Evolutionary conservation across 108 stramenopile genomes (phyloP).

Genomic region (Nannochloropsis granulata): DNA sequence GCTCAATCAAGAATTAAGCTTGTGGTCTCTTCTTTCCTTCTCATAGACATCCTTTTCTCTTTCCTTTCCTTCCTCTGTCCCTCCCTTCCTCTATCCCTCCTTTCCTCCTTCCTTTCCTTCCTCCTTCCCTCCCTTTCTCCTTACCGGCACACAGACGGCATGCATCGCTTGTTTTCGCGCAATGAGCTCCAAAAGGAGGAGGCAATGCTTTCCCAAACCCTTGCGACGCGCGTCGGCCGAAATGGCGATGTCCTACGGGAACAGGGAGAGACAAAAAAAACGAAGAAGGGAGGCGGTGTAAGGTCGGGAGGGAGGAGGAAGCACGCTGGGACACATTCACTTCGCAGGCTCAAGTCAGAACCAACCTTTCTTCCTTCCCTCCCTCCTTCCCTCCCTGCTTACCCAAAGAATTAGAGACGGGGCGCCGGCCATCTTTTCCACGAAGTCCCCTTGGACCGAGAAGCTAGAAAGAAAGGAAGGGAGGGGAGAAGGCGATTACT

Average conservation of each 20-base stretch:
- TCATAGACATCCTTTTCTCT: too few species aligned
- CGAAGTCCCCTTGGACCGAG: constrained; percentile 21
- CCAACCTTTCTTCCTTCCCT: not conserved
- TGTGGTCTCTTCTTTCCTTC: not conserved
- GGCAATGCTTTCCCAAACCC: constrained; percentile 10
- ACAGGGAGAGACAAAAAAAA: not conserved
- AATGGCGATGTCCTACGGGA: not conserved
- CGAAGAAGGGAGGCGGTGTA: too few species aligned
- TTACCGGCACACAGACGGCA: not conserved
- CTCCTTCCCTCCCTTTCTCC: not conserved
- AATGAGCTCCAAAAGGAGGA: constrained; percentile 12
- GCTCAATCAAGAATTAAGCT: too few species aligned
- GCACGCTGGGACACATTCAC: too few species aligned
- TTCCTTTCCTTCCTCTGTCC: not conserved
- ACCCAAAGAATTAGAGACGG: not conserved
- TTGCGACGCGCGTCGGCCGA: not conserved
- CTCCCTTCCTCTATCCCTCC: not conserved
- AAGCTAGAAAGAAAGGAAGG: constrained; percentile 3
- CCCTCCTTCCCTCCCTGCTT: not conserved
- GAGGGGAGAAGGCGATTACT: too few species aligned
- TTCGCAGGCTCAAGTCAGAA: too few species aligned
- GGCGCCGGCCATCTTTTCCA: constrained; percentile 13
- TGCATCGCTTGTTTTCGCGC: not conserved
- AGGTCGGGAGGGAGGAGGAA: too few species aligned
- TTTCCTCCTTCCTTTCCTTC: not conserved